phyloP scores from a whole-genome alignment of 2,329 filamentous ascomycete species.

The Diaporthe humulicola region DNA sequence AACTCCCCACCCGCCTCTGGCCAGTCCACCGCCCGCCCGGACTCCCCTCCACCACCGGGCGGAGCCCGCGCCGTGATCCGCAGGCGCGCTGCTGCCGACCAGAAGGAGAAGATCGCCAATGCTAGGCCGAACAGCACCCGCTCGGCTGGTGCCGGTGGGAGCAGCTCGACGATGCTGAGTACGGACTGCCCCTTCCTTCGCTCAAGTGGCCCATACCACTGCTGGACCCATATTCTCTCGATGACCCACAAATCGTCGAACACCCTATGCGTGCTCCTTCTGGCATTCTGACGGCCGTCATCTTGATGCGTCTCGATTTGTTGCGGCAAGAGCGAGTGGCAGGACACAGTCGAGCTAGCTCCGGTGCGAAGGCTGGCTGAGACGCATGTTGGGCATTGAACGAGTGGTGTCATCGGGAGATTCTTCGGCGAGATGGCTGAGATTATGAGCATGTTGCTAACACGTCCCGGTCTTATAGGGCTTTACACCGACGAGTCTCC shows the following conservation, averaged over 20 bases:
- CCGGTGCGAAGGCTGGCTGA: not conserved
- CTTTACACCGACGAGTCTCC: constrained; percentile 99
- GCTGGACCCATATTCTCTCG: not conserved
- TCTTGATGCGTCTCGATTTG: not conserved
- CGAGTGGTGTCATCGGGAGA: not conserved
- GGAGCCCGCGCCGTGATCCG: constrained; percentile 96
- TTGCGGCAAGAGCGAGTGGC: not conserved
- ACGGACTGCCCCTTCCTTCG: constrained; percentile 53
- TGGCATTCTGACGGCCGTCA: not conserved
- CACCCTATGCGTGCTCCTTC: not conserved
- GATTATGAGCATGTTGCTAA: constrained; percentile 3
- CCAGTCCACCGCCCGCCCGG: constrained; percentile 77
- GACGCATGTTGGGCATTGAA: not conserved
- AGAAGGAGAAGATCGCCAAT: constrained; percentile 98
- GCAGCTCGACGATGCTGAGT: constrained; percentile 98
- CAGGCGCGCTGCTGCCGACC: constrained; percentile 93
- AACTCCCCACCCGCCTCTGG: constrained; percentile 71
- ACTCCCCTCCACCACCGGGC: constrained; percentile 90
- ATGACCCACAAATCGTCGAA: not conserved
- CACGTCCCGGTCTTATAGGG: constrained; percentile 59
- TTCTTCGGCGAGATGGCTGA: no score
- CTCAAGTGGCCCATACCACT: not conserved
- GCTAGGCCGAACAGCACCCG: constrained; percentile 91
- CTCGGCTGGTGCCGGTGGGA: constrained; percentile 93
- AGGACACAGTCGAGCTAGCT: not conserved